These are phyloP conservation scores for Zygoascus ofunaensis DNA, from an alignment of 805 yeast species.

Conservation along the genomic window DNA sequence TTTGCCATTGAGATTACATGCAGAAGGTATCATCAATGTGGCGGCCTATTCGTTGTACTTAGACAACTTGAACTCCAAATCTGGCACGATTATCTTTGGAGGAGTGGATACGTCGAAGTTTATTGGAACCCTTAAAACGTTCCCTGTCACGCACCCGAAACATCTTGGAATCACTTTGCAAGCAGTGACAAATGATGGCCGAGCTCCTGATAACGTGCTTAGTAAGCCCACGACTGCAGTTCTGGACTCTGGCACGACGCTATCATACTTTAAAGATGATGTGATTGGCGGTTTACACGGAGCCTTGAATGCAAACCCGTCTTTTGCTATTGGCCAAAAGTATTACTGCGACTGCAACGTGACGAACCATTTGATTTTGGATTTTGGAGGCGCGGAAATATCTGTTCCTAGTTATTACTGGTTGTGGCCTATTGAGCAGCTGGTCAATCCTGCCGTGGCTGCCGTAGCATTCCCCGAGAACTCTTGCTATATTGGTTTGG, in stretches of 20 bases:
- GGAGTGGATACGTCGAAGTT: slow-evolving; percentile 46
- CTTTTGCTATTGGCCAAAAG: slow-evolving; percentile 27
- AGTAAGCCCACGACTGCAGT: slow-evolving; percentile 30
- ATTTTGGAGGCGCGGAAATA: slow-evolving; percentile 24
- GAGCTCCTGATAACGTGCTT: slow-evolving; percentile 20
- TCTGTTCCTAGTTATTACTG: slow-evolving; percentile 27
- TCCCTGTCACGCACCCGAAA: slow-evolving; percentile 30
- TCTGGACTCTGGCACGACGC: slow-evolving; percentile 49
- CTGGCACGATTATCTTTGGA: slow-evolving; percentile 50
- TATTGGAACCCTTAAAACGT: slow-evolving; percentile 33
- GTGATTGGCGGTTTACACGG: slow-evolving; percentile 27
- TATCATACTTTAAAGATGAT: slow-evolving; percentile 38
- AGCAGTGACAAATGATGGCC: slow-evolving; percentile 21
- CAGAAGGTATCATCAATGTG: slow-evolving; percentile 48
- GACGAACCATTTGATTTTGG: slow-evolving; percentile 21
- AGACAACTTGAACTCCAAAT: slow-evolving; percentile 31
- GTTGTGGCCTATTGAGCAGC: slow-evolving; percentile 28
- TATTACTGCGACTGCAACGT: slow-evolving; percentile 32
- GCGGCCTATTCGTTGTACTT: slow-evolving; percentile 59
- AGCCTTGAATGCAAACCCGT: slow-evolving; percentile 32
- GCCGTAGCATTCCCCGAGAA: slow-evolving; percentile 27
- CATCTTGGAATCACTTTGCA: slow-evolving; percentile 27
- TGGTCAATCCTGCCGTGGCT: slow-evolving; percentile 25
- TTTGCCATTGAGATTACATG: slow-evolving; percentile 52
- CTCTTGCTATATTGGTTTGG: slow-evolving; percentile 30